Conservation (phyloP, 345 rosid species). For the Iberis pinnata region DNA sequence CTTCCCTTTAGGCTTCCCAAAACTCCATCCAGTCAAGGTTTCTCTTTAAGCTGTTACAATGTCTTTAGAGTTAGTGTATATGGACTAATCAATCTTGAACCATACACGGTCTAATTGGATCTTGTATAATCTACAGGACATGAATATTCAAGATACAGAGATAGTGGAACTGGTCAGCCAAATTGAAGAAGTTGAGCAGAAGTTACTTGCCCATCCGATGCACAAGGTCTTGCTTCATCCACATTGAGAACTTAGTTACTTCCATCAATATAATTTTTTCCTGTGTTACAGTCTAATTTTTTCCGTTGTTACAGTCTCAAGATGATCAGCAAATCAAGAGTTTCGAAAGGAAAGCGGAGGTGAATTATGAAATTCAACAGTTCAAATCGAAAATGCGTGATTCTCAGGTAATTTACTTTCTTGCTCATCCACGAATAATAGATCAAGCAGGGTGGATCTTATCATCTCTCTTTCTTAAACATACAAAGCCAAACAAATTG, state of each 20-base stretch:
- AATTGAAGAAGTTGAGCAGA: slow-evolving; percentile 76
- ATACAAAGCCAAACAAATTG: no score
- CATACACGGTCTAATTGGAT: slow-evolving; percentile 14
- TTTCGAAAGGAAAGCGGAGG: slow-evolving; percentile 85
- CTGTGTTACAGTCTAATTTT: background rate
- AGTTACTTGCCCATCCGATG: slow-evolving; percentile 74
- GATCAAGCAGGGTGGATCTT: background rate
- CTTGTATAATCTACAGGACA: slow-evolving; percentile 53
- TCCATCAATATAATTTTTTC: no score
- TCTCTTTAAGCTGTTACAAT: background rate
- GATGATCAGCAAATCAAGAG: slow-evolving; percentile 70
- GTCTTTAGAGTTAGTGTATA: background rate
- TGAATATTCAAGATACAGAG: slow-evolving; percentile 89
- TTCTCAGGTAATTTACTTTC: slow-evolving; percentile 64
- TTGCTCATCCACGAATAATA: slow-evolving; percentile 7
- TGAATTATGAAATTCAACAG: slow-evolving; percentile 92
- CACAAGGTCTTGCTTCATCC: slow-evolving; percentile 57
- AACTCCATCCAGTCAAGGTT: slow-evolving; percentile 90
- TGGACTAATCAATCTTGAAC: background rate
- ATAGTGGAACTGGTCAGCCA: slow-evolving; percentile 73
- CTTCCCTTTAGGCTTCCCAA: slow-evolving; percentile 90
- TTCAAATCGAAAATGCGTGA: slow-evolving; percentile 92
- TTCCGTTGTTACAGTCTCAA: slow-evolving; percentile 54
- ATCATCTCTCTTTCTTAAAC: background rate
- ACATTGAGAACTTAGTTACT: slow-evolving; percentile 4